Base-by-base conservation (phyloP, 2,329 filamentous ascomycete species). In the Rutstroemia sp. region DNA sequence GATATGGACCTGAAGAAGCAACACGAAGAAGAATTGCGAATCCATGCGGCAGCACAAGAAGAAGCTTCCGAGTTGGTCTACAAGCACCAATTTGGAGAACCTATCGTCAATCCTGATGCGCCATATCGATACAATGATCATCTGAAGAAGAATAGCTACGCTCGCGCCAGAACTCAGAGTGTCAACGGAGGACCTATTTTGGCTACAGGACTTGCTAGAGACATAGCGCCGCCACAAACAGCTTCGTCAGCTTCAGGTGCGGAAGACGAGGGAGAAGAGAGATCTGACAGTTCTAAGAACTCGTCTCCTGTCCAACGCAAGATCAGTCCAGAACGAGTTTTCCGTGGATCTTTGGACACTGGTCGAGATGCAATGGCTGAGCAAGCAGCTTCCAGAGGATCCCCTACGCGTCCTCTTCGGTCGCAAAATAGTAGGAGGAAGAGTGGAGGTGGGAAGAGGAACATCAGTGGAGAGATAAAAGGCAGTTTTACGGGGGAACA, bases 41-140 rank as follows among this genome's bases (percentile, higher is more conserved):
- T 92, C 49, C 87, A 88, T 68, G 75, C 81, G 12, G 85, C 86
- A 42, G 88, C 88, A 30, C 82, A 89, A 59, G 77, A 90, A 58
- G 88, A 92, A 70, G 88, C 88, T 10, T 85, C 87, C 1, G 87
- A 92, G 69, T 76, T 92, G 47, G 88, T 92, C 45, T 91, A 83
- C 79, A 82, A 85, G 66, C 88, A 92, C 67, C 78, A 86, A 67
- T 79, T 90, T 62, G 80, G 80, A 7, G 71, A 77, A 55, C 73
- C 75, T 58, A 70, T 74, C 1, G 74, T 74, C n/a, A 75, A 79
- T 59, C 85, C 86, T 2, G 79, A 83, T 45, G 80, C 82, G 1
- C 81, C 86, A 9, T 87, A 83, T 64, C 77, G 77, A 18, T 92
- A 92, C 71, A 82, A 78, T 60, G 77, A 82, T 23, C 85, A 90